Base-by-base conservation (phyloP, 306 rosid species). In the Echinosophora koreensis region DNA sequence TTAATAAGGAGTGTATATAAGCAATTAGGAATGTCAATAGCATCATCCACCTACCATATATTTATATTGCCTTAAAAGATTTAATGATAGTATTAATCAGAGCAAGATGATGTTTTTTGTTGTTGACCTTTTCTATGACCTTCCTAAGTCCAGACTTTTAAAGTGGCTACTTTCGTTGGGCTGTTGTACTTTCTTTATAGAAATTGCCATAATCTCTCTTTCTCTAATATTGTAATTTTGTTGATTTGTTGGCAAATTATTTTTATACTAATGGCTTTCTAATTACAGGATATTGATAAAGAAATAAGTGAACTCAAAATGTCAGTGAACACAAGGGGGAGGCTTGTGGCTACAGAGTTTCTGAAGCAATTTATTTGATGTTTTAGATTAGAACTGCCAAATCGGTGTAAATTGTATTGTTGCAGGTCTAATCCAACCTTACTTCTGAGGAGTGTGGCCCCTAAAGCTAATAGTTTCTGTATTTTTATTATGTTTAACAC, bases 301-400 rank as follows among this genome's bases (percentile, higher is more conserved):
- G 97, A 95, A 90, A 95, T 92, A 28, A 88, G 93, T 34, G 99
- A 95, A 73, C 94, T 95, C 51, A 95, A 95, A 86, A 89, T 92
- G 97, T 95, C 97, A 1, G 93, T 90, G 78, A 95, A 95, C 86
- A 95, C 99, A 5, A 71, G 99, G 27, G 99, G 99, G 71, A 92
- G 99, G 89, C 96, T 95, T 46, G 99, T 92, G 32, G 99, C 99
- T 35, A 87, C 99, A 2, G 99, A 92, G 86, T 95, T 95, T 83
- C 79, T 95, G 87, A 95, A 90, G 92, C 99, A 95, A 79, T 92
- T 92, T 84, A 74, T 89, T 46, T 95, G 92, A 89, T 58, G 55
- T 49, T 65, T 80, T 47, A 73, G 38, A n/a, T 14, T 66, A 27
- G 51, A 77, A 65, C 28, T 66, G 16, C 32, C 61, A 76, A 61